phyloP scores from a whole-genome alignment of 768 basidiomycete genomes.

The Russula sp. region DNA sequence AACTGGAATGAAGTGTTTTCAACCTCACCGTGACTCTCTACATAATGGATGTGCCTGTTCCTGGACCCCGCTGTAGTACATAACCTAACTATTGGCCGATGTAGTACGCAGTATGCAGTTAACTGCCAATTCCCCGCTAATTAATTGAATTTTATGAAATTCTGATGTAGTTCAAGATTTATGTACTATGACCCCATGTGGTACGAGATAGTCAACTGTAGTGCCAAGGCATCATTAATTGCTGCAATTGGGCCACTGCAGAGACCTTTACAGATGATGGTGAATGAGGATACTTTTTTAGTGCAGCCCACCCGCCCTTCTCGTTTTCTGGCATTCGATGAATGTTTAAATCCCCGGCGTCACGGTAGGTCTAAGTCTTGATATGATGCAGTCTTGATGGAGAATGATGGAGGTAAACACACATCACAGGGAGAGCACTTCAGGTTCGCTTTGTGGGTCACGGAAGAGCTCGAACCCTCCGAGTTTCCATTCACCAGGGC shows the following conservation, averaged over 20 bases:
- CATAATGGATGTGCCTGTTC: too few relatives aligned
- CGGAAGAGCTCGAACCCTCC: constrained; percentile 94
- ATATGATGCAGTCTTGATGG: constrained; percentile 19
- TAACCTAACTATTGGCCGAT: too few relatives aligned
- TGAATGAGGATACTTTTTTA: constrained; percentile 61
- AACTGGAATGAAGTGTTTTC: too few relatives aligned
- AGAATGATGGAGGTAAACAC: constrained; percentile 30
- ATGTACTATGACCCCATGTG: too few relatives aligned
- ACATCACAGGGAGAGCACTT: constrained; percentile 71
- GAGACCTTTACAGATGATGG: constrained; percentile 5
- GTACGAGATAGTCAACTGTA: too few relatives aligned
- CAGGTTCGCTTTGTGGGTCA: constrained; percentile 68
- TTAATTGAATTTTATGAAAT: too few relatives aligned
- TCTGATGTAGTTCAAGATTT: too few relatives aligned
- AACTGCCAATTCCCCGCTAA: too few relatives aligned
- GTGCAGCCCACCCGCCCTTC: constrained; percentile 73
- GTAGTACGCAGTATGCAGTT: too few relatives aligned
- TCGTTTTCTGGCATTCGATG: constrained; percentile 83
- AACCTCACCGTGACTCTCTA: too few relatives aligned
- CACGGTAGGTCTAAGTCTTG: constrained; percentile 45
- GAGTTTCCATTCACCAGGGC: constrained; percentile 93
- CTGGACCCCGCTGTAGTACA: too few relatives aligned
- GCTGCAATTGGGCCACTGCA: constrained; percentile 48
- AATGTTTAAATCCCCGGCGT: constrained; percentile 51
- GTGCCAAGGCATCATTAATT: constrained; percentile 80